Evolutionary conservation across 2,329 filamentous ascomycete genomes (phyloP).

Genomic region (Intubia oerlemansii): DNA sequence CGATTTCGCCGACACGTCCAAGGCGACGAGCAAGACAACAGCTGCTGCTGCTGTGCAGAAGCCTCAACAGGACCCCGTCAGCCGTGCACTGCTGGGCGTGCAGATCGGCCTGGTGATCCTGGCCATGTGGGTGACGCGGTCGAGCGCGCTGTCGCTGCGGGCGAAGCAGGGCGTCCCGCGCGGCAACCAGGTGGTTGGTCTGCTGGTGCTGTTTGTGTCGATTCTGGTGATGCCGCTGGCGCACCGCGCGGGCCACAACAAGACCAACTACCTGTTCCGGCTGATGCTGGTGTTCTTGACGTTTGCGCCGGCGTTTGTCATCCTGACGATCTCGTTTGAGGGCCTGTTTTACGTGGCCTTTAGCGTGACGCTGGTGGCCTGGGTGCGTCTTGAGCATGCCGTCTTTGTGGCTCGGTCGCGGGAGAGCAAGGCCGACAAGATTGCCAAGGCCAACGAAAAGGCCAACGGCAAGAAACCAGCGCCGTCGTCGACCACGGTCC

Average conservation of each 20-base stretch:
- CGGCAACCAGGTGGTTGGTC: constrained; percentile 75
- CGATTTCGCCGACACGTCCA: constrained; percentile 17
- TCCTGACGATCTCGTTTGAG: constrained; percentile 93
- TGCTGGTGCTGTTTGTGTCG: constrained; percentile 53
- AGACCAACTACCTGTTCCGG: constrained; percentile 77
- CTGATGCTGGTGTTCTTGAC: constrained; percentile 77
- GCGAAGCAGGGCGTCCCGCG: constrained; percentile 65
- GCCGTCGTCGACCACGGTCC: too few relatives aligned
- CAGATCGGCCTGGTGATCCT: constrained; percentile 63
- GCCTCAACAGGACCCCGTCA: constrained; percentile 20
- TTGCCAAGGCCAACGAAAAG: constrained; percentile 2
- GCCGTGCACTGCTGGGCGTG: constrained; percentile 39
- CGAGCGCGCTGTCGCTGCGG: constrained; percentile 67
- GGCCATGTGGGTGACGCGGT: constrained; percentile 68
- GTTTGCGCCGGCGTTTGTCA: constrained; percentile 83
- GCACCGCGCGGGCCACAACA: constrained; percentile 62
- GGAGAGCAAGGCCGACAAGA: constrained; percentile 1
- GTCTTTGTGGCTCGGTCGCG: constrained; percentile 29
- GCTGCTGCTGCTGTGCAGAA: constrained; percentile 1
- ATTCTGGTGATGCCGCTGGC: constrained; percentile 51
- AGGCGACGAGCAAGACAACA: constrained; percentile 6
- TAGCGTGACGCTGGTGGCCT: constrained; percentile 58
- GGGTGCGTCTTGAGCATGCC: constrained; percentile 80
- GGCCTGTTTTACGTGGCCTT: constrained; percentile 90
- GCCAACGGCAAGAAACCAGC: too few relatives aligned